phyloP scores from a whole-genome alignment of 768 basidiomycete species.

The Suillus fuscotomentosus region DNA sequence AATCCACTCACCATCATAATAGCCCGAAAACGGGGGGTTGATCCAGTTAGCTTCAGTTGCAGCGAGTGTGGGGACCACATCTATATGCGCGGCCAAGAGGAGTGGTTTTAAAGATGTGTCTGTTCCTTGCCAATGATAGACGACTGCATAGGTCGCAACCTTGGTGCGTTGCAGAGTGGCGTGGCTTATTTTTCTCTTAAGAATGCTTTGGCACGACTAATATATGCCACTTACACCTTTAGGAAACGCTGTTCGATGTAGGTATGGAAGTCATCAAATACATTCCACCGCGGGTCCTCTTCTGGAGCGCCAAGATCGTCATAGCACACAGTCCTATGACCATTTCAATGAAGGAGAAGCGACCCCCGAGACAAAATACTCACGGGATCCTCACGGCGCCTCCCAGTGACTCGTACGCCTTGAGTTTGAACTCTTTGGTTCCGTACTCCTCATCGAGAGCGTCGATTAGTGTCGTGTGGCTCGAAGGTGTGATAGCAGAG shows the following conservation, averaged over 20 bases:
- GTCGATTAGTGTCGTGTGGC: conserved; percentile 17
- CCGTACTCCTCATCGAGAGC: conserved; percentile 25
- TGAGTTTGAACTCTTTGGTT: conserved; percentile 25
- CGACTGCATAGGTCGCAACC: conserved; percentile 60
- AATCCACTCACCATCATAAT: conserved; percentile 42
- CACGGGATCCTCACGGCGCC: conserved; percentile 36
- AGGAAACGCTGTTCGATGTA: conserved; percentile 50
- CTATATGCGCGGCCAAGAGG: conserved; percentile 48
- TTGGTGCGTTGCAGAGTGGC: conserved; percentile 46
- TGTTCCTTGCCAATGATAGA: conserved; percentile 59
- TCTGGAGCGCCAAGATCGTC: conserved; percentile 49
- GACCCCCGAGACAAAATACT: background rate
- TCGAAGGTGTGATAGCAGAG: conserved; percentile 12
- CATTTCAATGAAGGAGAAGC: background rate
- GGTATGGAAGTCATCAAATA: conserved; percentile 23
- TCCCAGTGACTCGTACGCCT: conserved; percentile 31
- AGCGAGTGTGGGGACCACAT: conserved; percentile 51
- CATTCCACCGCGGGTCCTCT: conserved; percentile 43
- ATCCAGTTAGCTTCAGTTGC: conserved; percentile 45
- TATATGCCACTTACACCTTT: conserved; percentile 42
- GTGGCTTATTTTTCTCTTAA: conserved; percentile 35
- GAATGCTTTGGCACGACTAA: background rate
- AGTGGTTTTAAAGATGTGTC: conserved; percentile 51
- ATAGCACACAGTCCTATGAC: conserved; percentile 48
- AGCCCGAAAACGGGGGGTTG: conserved; percentile 49